phyloP scores from a whole-genome alignment of 106 monocot species.

The Gastrodia elata region DNA sequence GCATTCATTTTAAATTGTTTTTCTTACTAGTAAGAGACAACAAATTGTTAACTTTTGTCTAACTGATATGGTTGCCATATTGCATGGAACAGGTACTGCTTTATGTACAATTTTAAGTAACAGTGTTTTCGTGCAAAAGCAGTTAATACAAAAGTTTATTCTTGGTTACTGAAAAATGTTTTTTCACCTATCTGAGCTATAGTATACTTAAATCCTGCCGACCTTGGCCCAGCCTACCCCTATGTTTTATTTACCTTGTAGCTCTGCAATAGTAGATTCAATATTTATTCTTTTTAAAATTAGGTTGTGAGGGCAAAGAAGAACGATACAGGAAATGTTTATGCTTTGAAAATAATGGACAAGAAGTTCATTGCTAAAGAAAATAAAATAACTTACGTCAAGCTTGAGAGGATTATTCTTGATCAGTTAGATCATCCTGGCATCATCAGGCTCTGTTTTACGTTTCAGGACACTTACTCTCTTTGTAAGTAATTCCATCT shows the following conservation, averaged over 20 bases:
- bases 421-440: conserved; percentile 99
- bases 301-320: conserved; percentile 95
- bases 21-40: not conserved
- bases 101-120: not conserved
- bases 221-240: not conserved
- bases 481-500: conserved; percentile 60
- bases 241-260: not conserved
- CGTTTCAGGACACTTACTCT: conserved; percentile 89
- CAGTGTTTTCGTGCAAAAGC: not conserved
- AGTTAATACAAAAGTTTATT: not conserved
- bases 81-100: not conserved
- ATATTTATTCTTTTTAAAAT: conserved; percentile 2
- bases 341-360: conserved; percentile 99
- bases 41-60: not conserved
- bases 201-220: not conserved
- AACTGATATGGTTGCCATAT: not conserved
- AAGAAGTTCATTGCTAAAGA: conserved; percentile 99
- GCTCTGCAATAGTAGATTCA: not conserved
- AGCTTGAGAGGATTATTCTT: conserved; percentile 89
- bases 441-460: conserved; percentile 78
- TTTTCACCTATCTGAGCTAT: not conserved
- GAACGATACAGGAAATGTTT: conserved; percentile 79
- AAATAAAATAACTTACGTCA: conserved; percentile 88
- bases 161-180: not conserved
- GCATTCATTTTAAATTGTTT: not conserved